A percentile compares a stretch with the other conserved stretches of the same genome.
These are phyloP conservation scores for Choiromyces venosus DNA, from an alignment of 495 filamentous ascomycete genomes.

Conservation along the genomic window DNA sequence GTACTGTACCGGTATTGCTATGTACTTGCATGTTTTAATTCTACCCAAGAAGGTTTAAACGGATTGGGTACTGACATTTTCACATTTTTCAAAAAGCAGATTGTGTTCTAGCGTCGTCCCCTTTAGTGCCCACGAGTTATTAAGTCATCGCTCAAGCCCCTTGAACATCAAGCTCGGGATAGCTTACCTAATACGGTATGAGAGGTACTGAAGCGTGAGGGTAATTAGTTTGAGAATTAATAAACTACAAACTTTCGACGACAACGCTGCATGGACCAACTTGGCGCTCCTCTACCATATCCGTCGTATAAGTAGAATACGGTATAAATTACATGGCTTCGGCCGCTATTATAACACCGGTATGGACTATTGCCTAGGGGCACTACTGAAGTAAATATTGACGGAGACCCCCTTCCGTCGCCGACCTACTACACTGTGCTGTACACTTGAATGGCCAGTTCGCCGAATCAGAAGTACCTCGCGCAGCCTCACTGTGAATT, in stretches of 20 bases:
- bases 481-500: background rate
- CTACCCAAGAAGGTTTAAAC: background rate
- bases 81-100: background rate
- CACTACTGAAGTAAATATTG: background rate
- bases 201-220: background rate
- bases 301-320: background rate
- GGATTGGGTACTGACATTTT: background rate
- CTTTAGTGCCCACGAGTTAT: background rate
- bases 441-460: background rate
- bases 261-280: background rate
- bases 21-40: background rate
- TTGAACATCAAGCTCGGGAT: too few relatives aligned
- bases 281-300: background rate
- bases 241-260: too few relatives aligned
- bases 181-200: background rate
- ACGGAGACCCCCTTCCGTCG: background rate
- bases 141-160: background rate
- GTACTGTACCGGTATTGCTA: background rate
- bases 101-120: background rate
- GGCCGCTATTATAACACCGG: background rate
- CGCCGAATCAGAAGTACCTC: background rate
- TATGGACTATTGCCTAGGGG: background rate
- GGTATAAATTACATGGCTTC: background rate
- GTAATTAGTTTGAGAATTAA: too few relatives aligned
- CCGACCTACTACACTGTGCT: background rate